phyloP scores from a whole-genome alignment of 305 asterid species.

The Solanum hybrid region DNA sequence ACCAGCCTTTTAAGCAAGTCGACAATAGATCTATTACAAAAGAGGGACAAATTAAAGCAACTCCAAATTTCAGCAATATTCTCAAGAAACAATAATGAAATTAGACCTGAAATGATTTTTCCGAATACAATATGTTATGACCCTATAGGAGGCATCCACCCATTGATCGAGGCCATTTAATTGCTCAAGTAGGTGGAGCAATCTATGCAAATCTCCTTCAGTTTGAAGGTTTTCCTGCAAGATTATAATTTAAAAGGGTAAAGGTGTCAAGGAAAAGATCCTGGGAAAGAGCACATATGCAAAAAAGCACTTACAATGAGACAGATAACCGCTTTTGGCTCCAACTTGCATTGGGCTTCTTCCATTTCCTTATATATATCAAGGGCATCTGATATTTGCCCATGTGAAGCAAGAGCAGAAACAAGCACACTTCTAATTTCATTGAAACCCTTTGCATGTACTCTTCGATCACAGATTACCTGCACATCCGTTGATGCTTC shows the following conservation, averaged over 20 bases:
- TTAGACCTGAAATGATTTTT: constrained; percentile 62
- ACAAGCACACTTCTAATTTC: constrained; percentile 63
- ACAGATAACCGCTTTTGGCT: constrained; percentile 53
- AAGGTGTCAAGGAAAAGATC: constrained; percentile 3
- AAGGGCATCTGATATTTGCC: constrained; percentile 65
- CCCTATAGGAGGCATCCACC: constrained; percentile 61
- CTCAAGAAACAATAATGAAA: constrained; percentile 4
- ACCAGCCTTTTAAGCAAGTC: constrained; percentile 63
- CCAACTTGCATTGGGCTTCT: constrained; percentile 33
- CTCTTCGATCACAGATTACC: constrained; percentile 37
- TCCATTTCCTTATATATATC: constrained; percentile 57
- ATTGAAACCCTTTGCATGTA: constrained; percentile 48
- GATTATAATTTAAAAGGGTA: not conserved
- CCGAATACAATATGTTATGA: constrained; percentile 55
- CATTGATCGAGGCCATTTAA: constrained; percentile 43
- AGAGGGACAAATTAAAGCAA: not conserved
- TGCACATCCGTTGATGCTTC: constrained; percentile 18
- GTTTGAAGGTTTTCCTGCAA: constrained; percentile 55
- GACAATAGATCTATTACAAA: constrained; percentile 41
- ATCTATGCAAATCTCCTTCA: constrained; percentile 50
- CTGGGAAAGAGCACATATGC: constrained; percentile 1
- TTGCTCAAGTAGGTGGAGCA: constrained; percentile 67
- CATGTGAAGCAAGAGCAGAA: constrained; percentile 84
- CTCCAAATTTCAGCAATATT: not conserved
- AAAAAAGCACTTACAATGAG: constrained; percentile 56